Percentiles rank a stretch among this genome's conserved stretches.
phyloP scores from a whole-genome alignment of 73 alveolate genomes.

The Paramecium caudatum region DNA sequence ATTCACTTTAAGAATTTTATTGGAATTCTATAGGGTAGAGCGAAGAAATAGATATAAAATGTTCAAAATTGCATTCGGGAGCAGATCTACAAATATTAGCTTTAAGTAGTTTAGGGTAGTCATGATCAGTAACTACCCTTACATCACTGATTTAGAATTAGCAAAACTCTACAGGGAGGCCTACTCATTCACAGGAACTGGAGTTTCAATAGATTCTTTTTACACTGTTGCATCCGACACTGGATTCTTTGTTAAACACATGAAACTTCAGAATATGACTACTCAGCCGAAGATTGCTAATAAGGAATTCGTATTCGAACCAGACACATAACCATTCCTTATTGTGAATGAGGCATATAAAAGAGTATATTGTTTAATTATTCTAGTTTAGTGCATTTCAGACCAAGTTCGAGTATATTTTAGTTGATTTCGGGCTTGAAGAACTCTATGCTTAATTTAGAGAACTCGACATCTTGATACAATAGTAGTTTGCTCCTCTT shows the following conservation, averaged over 20 bases:
- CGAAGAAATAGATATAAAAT: conserved; percentile 65
- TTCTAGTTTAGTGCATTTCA: conserved; percentile 7
- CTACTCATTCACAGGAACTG: conserved; percentile 43
- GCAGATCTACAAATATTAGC: conserved; percentile 37
- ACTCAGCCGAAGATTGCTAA: conserved; percentile 33
- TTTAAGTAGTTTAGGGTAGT: conserved; percentile 58
- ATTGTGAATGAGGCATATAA: conserved; percentile 35
- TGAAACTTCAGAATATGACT: neutral
- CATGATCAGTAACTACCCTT: conserved; percentile 24
- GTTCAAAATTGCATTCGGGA: conserved; percentile 61
- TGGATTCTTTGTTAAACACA: conserved; percentile 39
- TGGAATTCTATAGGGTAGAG: conserved; percentile 63
- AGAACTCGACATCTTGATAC: neutral
- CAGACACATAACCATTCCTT: neutral
- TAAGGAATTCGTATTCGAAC: conserved; percentile 33
- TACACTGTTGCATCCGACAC: conserved; percentile 9
- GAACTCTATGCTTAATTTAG: conserved; percentile 10
- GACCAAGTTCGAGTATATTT: neutral
- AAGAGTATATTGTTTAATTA: neutral
- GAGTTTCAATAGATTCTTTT: conserved; percentile 68
- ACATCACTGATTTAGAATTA: conserved; percentile 58
- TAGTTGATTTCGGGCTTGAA: conserved; percentile 41
- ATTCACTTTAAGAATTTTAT: conserved; percentile 28
- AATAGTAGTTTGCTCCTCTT: conserved; percentile 4
- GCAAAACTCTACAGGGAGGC: conserved; percentile 34